Conservation (phyloP, 1,139 yeast genomes). For the Geotrichum restrictum region DNA sequence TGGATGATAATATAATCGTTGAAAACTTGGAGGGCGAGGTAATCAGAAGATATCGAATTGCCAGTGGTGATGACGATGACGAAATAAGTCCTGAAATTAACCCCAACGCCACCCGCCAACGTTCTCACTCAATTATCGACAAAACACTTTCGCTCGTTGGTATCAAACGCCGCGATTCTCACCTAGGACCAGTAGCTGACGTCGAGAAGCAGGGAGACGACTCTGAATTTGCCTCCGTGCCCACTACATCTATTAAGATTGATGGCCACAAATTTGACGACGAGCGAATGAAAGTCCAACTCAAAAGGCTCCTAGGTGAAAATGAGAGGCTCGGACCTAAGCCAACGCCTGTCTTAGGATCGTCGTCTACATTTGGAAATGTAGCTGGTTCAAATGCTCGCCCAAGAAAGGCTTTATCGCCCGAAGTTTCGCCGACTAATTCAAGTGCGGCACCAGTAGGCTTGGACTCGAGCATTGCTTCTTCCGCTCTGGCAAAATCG, state of each 20-base stretch:
- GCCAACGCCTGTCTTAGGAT: background rate
- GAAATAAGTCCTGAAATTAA: background rate
- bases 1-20: constrained; percentile 70
- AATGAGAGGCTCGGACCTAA: background rate
- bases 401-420: background rate
- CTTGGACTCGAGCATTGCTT: too few species aligned
- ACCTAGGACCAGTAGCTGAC: constrained; percentile 15
- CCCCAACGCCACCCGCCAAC: background rate
- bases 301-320: constrained; percentile 1
- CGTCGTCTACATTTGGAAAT: background rate
- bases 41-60: constrained; percentile 69
- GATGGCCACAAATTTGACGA: constrained; percentile 5
- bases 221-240: background rate
- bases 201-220: constrained; percentile 25
- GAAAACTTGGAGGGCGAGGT: constrained; percentile 93
- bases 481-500: background rate
- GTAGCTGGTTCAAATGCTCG: background rate
- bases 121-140: constrained; percentile 23
- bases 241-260: background rate
- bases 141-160: constrained; percentile 33
- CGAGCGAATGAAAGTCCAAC: constrained; percentile 13
- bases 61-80: constrained; percentile 9
- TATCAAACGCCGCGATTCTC: constrained; percentile 10
- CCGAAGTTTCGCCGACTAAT: constrained; percentile 1
- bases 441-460: background rate